Evolutionary conservation across 202 grass and related monocot genomes (phyloP), one percentile per base, ranked within the genome.

Genomic region (Elaeis oleifera): DNA sequence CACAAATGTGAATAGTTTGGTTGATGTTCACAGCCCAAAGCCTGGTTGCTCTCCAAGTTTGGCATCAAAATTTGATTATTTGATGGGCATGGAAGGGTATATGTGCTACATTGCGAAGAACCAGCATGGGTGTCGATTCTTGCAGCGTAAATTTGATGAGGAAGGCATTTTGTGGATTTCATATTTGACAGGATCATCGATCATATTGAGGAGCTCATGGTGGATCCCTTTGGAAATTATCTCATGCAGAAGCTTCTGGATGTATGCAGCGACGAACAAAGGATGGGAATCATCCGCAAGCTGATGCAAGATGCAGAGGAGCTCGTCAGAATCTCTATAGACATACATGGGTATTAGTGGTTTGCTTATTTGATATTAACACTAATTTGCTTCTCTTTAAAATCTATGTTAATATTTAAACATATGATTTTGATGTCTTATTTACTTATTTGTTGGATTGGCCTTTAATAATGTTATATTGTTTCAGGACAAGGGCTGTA

Each of bases 231-330:
- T 72, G 94, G 79, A 14, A 97, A 97, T 75, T 89, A 89, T 76
- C 87, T 97, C n/a, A 78, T 92, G 66, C 88, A 92, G 75, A 89
- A 86, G 71, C 60, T 97, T 52, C 55, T 92, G 27, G 82, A 86
- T 29, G 71, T 89, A 51, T 92, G 94, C 73, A 78, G 77, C 73
- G 84, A 97, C 69, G 77, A 78, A 25, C 94, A 92, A 71, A 81
- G 69, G 71, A 58, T 78, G 61, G 61, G 64, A 68, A 71, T 92
- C 54, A 60, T 86, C 17, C 22, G 14, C 3, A 36, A 75, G 65
- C 71, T 97, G 58, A 92, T 77, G 0, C 69, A 89, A 51, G 77
- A 86, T 58, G 77, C 79, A 25, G 3, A 56, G 18, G 72, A 76
- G 39, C 72, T 89, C 39, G 8, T 89, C 51, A 72, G 57, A 60